Percentiles rank a stretch among this genome's conserved stretches.
phyloP scores from a whole-genome alignment of 805 yeast species.

The Metschnikowia arizonensis region DNA sequence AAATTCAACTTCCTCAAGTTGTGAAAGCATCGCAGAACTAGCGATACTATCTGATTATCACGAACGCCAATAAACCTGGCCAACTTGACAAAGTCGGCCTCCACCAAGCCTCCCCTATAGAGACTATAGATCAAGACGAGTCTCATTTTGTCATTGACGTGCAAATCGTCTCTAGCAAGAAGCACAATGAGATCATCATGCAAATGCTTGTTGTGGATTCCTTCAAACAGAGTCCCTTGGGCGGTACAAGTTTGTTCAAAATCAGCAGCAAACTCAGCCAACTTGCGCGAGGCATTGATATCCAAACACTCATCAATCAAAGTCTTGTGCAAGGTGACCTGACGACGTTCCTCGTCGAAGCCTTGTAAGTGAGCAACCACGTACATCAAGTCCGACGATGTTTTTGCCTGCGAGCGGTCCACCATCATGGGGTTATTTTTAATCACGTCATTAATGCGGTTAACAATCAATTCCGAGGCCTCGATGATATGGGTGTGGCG shows the following conservation, averaged over 20 bases:
- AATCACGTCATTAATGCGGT: conserved; percentile 59
- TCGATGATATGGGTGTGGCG: conserved; percentile 75
- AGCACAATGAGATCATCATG: conserved; percentile 59
- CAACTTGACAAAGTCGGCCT: conserved; percentile 67
- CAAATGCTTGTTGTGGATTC: conserved; percentile 54
- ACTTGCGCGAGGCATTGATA: conserved; percentile 50
- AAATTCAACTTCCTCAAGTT: conserved; percentile 51
- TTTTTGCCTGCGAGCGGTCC: conserved; percentile 59
- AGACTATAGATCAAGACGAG: conserved; percentile 70
- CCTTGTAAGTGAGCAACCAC: conserved; percentile 69
- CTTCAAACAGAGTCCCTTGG: conserved; percentile 65
- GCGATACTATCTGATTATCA: conserved; percentile 47
- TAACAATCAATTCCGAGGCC: conserved; percentile 58
- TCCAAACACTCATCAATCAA: conserved; percentile 63
- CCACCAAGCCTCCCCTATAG: conserved; percentile 77
- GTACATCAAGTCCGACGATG: conserved; percentile 67
- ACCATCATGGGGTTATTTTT: conserved; percentile 72
- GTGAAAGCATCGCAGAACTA: conserved; percentile 49
- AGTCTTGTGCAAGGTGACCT: conserved; percentile 55
- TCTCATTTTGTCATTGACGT: conserved; percentile 66
- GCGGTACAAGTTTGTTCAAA: conserved; percentile 81
- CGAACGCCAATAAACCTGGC: conserved; percentile 49
- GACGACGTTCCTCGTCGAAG: conserved; percentile 62
- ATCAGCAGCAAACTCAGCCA: conserved; percentile 69
- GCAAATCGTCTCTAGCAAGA: conserved; percentile 47